Base-by-base conservation (phyloP, 2,329 filamentous ascomycete species). In the Phoma sp. region DNA sequence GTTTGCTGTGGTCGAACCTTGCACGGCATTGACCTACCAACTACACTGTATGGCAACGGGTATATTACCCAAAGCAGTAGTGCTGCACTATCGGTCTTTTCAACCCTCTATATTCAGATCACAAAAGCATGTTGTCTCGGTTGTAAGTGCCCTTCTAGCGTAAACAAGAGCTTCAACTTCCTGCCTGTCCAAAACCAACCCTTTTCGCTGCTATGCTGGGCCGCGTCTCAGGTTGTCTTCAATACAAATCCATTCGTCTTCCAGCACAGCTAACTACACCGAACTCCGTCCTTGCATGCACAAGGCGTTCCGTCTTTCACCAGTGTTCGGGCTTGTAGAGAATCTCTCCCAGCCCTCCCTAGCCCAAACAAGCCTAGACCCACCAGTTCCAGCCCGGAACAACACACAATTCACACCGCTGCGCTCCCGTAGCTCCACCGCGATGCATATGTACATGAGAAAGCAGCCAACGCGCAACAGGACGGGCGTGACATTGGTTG, bases 401-500 rank as follows among this genome's bases (percentile, higher is more conserved):
- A 55, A 50, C 52, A 55, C 52, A 55, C 46, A 38, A 7, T 46
- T 41, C 52, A 55, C 52, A 55, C 52, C 52, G 52, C 52, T 25
- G 52, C 46, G 41, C 23, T 25, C 4, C 30, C 11, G n/a, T 6
- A 4, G 36, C 46, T 55, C 52, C 46, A 46, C 41, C 36, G 8
- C 29, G 11, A 38, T 22, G 47, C 52, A 50, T 41, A 18, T 22
- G 24, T 41, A 36, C 27, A 29, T 46, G 46, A 23, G 9, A 29
- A 50, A 25, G 13, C n/a, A 35, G 30, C 30, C 36, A 42, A n/a
- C 47, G 13, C 42, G 37, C 46, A 8, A 24, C 40, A 36, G 11
- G 33, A n/a, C 52, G 41, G 45, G 33, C 41, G 37, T 27, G 33
- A 30, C 33, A 33, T 23, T 42, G 52, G 22, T 46, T 36, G 37